A percentile compares a stretch with the other conserved stretches of the same genome.
Evolutionary conservation across 768 basidiomycete genomes (phyloP).

Genomic region (Russula abietina): DNA sequence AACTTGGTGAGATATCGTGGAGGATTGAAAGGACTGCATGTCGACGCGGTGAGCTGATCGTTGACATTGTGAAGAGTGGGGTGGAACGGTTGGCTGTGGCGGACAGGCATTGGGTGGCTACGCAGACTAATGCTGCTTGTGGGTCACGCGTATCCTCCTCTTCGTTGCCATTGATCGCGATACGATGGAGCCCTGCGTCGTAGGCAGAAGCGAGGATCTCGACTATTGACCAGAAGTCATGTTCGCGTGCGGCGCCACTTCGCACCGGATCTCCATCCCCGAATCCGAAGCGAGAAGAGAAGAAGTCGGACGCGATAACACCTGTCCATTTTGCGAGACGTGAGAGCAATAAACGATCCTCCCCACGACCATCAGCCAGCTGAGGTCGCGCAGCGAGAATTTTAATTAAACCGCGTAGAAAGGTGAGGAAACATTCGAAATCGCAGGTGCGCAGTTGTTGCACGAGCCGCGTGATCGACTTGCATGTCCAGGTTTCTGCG

Average conservation of each 20-base stretch:
- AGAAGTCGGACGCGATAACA: slow-evolving; percentile 25
- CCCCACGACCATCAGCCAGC: not conserved
- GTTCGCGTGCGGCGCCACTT: no score
- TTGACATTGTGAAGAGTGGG: slow-evolving; percentile 6
- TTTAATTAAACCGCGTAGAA: slow-evolving; percentile 31
- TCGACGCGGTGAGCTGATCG: not conserved
- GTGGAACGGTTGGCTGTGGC: not conserved
- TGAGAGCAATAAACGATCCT: not conserved
- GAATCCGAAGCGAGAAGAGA: not conserved
- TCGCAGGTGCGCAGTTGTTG: slow-evolving; percentile 32
- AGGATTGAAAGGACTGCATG: slow-evolving; percentile 4
- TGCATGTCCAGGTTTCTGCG: slow-evolving; percentile 38
- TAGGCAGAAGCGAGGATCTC: slow-evolving; percentile 15
- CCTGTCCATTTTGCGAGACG: slow-evolving; percentile 29
- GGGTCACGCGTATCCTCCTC: not conserved
- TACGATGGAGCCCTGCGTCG: not conserved
- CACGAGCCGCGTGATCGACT: slow-evolving; percentile 36
- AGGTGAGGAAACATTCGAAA: slow-evolving; percentile 32
- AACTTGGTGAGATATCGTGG: not conserved
- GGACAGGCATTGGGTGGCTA: slow-evolving; percentile 5
- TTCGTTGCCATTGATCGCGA: not conserved
- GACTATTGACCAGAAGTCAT: slow-evolving; percentile 4
- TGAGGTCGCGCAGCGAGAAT: not conserved
- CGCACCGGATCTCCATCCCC: not conserved
- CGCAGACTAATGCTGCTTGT: slow-evolving; percentile 7